Evolutionary conservation across 441 rosid genomes (phyloP), one percentile per base, ranked within the genome.

Genomic region (Brassica hybrid): DNA sequence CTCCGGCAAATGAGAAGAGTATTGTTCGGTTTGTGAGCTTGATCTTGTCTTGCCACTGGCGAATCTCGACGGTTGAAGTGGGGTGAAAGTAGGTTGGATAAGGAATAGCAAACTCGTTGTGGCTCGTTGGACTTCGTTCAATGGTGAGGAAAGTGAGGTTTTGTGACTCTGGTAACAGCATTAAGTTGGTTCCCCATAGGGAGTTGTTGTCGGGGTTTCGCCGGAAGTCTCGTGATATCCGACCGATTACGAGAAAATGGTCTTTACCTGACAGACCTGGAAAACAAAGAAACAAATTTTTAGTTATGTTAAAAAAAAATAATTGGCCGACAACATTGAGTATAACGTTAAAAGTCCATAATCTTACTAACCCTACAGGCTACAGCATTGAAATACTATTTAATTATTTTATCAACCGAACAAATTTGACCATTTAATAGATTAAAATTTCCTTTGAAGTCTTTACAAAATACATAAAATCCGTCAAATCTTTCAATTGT

Each of bases 11-110:
- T 0, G 90, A 72, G 85, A 86, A 87, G 64, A 91, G 74, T 67
- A 78, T 21, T 0, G 67, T 79, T 71, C 95, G 81, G 61, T 76
- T 76, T 0, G 32, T 73, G 45, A 38, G 63, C 17, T 69, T 74
- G 76, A 86, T 71, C 25, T 72, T 77, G 48, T 82, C 67, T 38
- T 91, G 95, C 98, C 97, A 91, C 13, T 27, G 76, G 2, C 64
- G 1, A 5, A 90, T 79, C 69, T 91, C 85, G 0, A 7, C 3
- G 45, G 61, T 59, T 14, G 58, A 85, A 13, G 75, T 54, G 1
- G 95, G 97, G 57, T 93, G 97, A 80, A 93, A 91, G 69, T 89
- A 84, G 0, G 95, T 88, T 0, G 97, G 97, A 67, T 91, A 91
- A 34, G 98, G 97, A 36, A 91, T 79, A 0, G 91, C 90, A 2